Evolutionary conservation across 2,329 filamentous ascomycete genomes (phyloP).

Genomic region (Sporothrix variecibatus): DNA sequence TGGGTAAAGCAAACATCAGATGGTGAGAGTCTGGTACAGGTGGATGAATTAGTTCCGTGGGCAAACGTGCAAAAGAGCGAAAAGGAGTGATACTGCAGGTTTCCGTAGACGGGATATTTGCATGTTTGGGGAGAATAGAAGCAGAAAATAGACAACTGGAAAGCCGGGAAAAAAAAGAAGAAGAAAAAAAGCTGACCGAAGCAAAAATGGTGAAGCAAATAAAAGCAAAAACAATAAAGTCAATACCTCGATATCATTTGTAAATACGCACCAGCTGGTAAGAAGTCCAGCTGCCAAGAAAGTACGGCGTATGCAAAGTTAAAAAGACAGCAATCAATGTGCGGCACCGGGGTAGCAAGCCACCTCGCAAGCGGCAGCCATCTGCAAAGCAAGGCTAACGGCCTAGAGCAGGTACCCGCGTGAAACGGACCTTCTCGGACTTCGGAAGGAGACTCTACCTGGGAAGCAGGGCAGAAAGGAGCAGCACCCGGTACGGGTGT

Average conservation of each 20-base stretch:
- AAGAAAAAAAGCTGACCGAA: no score
- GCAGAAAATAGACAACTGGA: background rate
- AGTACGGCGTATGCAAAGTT: background rate
- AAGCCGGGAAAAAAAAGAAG: background rate
- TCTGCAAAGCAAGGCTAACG: background rate
- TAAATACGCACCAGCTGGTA: background rate
- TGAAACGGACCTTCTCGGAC: background rate
- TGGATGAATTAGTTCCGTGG: background rate
- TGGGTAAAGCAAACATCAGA: background rate
- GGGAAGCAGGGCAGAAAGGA: background rate
- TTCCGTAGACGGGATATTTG: background rate
- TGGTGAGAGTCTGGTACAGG: background rate
- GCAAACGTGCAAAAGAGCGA: background rate
- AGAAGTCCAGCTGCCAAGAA: background rate
- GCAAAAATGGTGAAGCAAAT: background rate
- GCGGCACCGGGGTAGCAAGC: constrained; percentile 15
- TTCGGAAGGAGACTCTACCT: background rate
- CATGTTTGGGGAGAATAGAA: background rate
- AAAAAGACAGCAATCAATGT: constrained; percentile 3
- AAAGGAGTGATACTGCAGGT: background rate
- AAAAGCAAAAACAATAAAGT: background rate
- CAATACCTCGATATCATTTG: background rate
- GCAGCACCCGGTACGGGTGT: background rate
- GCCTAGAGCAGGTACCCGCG: background rate
- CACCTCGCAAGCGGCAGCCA: constrained; percentile 19